Evolutionary conservation across 108 stramenopile species (phyloP).

Genomic region (Mayamaea pseudoterrestris): DNA sequence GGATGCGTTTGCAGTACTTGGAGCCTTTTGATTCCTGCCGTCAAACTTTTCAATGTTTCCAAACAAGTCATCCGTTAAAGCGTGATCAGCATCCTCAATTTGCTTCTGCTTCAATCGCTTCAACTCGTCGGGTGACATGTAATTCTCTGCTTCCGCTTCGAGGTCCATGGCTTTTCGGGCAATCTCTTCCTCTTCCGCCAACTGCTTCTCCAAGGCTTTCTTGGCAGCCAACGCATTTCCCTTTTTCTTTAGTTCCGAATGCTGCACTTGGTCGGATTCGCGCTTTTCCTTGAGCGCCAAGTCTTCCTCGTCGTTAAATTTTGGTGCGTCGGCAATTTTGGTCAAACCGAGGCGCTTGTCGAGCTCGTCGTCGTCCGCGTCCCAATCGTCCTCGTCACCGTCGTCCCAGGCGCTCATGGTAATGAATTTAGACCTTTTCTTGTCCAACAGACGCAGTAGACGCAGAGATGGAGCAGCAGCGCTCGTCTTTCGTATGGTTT

Average conservation of each 20-base stretch:
- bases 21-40: conserved; percentile 12
- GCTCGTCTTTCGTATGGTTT: no score
- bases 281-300: conserved; percentile 74
- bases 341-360: conserved; percentile 55
- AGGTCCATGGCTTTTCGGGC: conserved; percentile 76
- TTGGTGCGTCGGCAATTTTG: conserved; percentile 15
- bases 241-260: conserved; percentile 52
- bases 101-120: conserved; percentile 35
- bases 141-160: conserved; percentile 80
- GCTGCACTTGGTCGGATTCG: conserved; percentile 21
- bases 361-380: conserved; percentile 67
- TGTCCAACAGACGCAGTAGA: no score
- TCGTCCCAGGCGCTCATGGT: conserved; percentile 84
- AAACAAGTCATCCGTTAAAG: conserved; percentile 75
- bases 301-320: conserved; percentile 81
- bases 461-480: no score
- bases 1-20: conserved; percentile 3
- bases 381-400: conserved; percentile 87
- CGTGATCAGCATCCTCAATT: conserved; percentile 71
- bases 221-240: conserved; percentile 75
- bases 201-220: conserved; percentile 52
- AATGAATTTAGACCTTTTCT: no score
- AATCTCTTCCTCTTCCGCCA: conserved; percentile 58
- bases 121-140: conserved; percentile 72
- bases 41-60: conserved; percentile 51